Evolutionary conservation across 2,329 filamentous ascomycete species (phyloP).

Genomic region (Metarhizium sp.): DNA sequence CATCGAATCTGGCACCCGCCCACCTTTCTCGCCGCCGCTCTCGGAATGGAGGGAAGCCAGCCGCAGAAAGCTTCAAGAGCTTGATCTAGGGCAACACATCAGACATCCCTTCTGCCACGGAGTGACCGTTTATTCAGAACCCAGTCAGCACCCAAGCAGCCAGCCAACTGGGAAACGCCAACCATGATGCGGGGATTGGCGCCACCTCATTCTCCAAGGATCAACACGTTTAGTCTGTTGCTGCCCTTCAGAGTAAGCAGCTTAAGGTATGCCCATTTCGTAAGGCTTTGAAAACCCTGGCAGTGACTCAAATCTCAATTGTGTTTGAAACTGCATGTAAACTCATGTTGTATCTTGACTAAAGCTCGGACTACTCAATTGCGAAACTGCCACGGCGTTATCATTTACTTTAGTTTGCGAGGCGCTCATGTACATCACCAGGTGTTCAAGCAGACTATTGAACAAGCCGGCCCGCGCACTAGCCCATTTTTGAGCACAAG

Average conservation of each 20-base stretch:
- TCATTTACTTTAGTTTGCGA: neutral
- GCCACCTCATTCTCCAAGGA: neutral
- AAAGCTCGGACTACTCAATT: neutral
- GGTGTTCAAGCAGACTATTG: neutral
- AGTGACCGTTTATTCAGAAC: neutral
- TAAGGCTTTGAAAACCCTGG: too few species aligned
- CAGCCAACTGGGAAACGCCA: neutral
- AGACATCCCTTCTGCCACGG: too few species aligned
- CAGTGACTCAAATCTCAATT: too few species aligned
- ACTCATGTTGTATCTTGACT: neutral
- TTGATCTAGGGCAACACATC: neutral
- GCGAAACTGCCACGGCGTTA: neutral
- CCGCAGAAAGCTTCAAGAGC: neutral
- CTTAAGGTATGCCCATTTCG: too few species aligned
- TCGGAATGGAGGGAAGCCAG: neutral
- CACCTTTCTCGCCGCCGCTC: neutral
- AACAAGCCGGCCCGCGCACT: neutral
- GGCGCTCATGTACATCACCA: neutral
- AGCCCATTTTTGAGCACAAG: neutral
- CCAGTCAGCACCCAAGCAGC: neutral
- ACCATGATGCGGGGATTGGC: neutral
- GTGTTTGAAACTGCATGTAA: too few species aligned
- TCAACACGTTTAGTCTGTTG: too few species aligned
- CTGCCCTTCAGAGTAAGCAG: too few species aligned
- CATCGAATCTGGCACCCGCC: conserved; percentile 1